Conservation (phyloP, 2,329 filamentous ascomycete genomes). For the Zelopaecilomyces penicillatus region DNA sequence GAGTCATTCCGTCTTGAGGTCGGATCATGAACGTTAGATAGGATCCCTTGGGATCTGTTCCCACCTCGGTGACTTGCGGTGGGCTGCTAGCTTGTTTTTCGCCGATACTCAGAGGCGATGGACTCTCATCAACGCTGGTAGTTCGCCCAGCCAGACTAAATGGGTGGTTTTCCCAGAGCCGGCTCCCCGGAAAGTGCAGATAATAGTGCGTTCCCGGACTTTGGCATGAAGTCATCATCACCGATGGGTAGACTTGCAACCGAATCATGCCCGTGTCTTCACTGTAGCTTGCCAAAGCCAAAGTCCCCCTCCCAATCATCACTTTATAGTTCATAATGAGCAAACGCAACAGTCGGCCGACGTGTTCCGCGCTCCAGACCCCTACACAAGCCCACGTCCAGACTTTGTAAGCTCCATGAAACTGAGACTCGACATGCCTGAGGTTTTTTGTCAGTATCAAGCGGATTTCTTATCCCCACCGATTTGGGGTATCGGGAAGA, state of each 20-base stretch:
- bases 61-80: slow-evolving; percentile 4
- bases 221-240: slow-evolving; percentile 18
- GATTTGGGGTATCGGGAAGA: not conserved
- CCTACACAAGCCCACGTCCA: slow-evolving; percentile 30
- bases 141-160: slow-evolving; percentile 28
- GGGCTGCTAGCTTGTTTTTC: slow-evolving; percentile 10
- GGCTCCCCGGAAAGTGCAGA: slow-evolving; percentile 25
- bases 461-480: too few relatives aligned
- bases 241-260: slow-evolving; percentile 22
- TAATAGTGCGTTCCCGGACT: slow-evolving; percentile 32
- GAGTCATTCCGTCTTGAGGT: slow-evolving; percentile 28
- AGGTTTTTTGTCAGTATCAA: not conserved
- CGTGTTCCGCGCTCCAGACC: slow-evolving; percentile 37
- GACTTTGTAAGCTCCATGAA: slow-evolving; percentile 11
- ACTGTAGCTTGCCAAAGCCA: slow-evolving; percentile 24
- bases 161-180: slow-evolving; percentile 34
- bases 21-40: slow-evolving; percentile 28
- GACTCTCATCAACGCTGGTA: slow-evolving; percentile 1
- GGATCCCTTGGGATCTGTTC: slow-evolving; percentile 1
- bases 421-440: slow-evolving; percentile 12
- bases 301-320: slow-evolving; percentile 20
- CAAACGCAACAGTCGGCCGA: slow-evolving; percentile 31
- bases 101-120: not conserved
- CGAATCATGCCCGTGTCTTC: slow-evolving; percentile 27
- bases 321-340: slow-evolving; percentile 22